Conservation (phyloP, 306 rosid species). For the Corylus heterophylla region DNA sequence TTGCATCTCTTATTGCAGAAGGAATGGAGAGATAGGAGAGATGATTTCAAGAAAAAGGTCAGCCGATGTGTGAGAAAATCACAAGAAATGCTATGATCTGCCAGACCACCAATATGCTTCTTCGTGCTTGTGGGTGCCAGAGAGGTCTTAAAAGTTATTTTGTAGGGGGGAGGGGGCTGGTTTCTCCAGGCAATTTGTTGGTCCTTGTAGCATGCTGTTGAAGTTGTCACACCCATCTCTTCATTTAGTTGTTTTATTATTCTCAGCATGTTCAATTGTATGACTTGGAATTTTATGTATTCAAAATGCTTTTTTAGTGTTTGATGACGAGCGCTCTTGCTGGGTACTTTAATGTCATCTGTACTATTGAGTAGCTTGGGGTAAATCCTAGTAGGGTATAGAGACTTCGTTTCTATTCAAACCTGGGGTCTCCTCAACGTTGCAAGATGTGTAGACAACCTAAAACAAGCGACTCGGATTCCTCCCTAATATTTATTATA, state of each 20-base stretch:
- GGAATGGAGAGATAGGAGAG: slow-evolving; percentile 94
- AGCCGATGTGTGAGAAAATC: slow-evolving; percentile 94
- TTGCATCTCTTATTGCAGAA: slow-evolving; percentile 57
- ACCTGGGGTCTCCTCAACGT: not conserved
- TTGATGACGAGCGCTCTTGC: slow-evolving; percentile 38
- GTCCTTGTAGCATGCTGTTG: slow-evolving; percentile 53
- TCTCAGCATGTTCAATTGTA: slow-evolving; percentile 42
- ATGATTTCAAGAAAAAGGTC: slow-evolving; percentile 94
- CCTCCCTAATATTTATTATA: not conserved
- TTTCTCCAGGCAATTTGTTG: slow-evolving; percentile 37
- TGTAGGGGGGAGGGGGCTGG: slow-evolving; percentile 20
- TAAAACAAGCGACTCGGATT: not conserved
- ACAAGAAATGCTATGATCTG: slow-evolving; percentile 75
- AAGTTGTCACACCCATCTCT: slow-evolving; percentile 43
- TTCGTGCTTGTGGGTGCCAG: slow-evolving; percentile 40
- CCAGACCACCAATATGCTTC: slow-evolving; percentile 4
- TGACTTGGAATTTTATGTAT: slow-evolving; percentile 51
- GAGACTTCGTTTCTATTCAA: not conserved
- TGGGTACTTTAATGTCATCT: slow-evolving; percentile 36
- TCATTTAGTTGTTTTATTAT: slow-evolving; percentile 38
- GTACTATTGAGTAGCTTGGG: slow-evolving; percentile 5
- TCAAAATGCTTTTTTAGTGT: slow-evolving; percentile 49
- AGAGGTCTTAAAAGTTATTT: slow-evolving; percentile 34
- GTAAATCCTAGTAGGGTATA: not conserved
- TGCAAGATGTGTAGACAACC: not conserved